Conservation (phyloP, 352 stramenopile species). For the Phytopythium kandeliae region DNA sequence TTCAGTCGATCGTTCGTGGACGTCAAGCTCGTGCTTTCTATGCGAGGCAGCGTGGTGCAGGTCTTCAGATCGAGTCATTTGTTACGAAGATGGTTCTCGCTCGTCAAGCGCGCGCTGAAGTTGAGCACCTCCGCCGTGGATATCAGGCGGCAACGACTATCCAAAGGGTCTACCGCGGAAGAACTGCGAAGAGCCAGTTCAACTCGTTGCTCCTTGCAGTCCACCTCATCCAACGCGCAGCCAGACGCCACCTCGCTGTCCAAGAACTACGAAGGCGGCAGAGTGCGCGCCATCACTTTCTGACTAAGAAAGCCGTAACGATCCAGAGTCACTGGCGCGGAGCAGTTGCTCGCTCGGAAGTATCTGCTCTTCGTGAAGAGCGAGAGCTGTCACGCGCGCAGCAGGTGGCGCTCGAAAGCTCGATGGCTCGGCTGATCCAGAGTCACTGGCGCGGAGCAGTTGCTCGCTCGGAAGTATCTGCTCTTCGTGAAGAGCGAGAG, state of each 20-base stretch:
- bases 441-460: slow-evolving; percentile 8
- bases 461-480: too few relatives aligned
- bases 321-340: slow-evolving; percentile 6
- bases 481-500: slow-evolving; percentile 5
- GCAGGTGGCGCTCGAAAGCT: slow-evolving; percentile 7
- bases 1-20: slow-evolving; percentile 34
- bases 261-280: background rate
- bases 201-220: background rate
- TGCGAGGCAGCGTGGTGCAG: slow-evolving; percentile 17
- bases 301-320: background rate
- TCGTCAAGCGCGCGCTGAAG: slow-evolving; percentile 9
- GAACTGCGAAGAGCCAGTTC: background rate
- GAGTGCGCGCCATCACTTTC: background rate
- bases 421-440: slow-evolving; percentile 9
- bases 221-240: slow-evolving; percentile 2
- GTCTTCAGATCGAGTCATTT: slow-evolving; percentile 25
- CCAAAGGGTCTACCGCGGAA: slow-evolving; percentile 1
- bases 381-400: background rate
- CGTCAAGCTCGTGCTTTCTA: slow-evolving; percentile 22
- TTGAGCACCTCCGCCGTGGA: background rate
- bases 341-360: slow-evolving; percentile 9
- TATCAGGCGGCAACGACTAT: background rate
- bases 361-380: slow-evolving; percentile 10
- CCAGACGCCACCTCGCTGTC: background rate
- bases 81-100: slow-evolving; percentile 13